phyloP scores from a whole-genome alignment of 2,329 filamentous ascomycete genomes.

The Aspergillus pseudoterreus region DNA sequence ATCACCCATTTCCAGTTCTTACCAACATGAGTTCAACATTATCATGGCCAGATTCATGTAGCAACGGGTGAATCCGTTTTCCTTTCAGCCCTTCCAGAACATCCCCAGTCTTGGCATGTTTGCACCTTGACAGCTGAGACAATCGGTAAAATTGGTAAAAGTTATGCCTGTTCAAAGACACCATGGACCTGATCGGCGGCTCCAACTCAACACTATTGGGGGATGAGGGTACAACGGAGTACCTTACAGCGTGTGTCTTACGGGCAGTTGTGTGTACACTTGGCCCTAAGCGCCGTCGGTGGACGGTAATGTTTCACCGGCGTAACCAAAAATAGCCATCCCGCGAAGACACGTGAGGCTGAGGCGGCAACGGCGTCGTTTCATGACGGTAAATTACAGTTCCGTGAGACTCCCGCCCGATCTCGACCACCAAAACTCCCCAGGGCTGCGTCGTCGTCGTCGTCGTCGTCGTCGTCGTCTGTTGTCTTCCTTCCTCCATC shows the following conservation, averaged over 20 bases:
- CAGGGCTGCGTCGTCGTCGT: not conserved
- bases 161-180: not conserved
- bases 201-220: too few species aligned
- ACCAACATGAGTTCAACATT: not conserved
- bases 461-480: constrained; percentile 2
- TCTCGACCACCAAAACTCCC: constrained; percentile 11
- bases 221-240: too few species aligned
- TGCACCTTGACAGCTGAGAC: constrained; percentile 8
- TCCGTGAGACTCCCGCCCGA: constrained; percentile 4
- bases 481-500: constrained; percentile 7
- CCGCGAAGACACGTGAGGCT: constrained; percentile 17
- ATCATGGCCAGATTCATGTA: not conserved
- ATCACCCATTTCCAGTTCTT: not conserved
- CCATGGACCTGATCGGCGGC: too few species aligned
- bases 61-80: not conserved
- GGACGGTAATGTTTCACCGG: constrained; percentile 13
- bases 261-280: not conserved
- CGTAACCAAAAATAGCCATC: constrained; percentile 18
- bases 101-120: constrained; percentile 21
- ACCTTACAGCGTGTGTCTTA: not conserved
- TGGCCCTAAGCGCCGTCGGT: not conserved
- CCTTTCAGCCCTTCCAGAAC: not conserved
- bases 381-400: constrained; percentile 17
- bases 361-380: constrained; percentile 15
- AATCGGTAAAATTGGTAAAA: not conserved